Percentiles rank a stretch among this genome's conserved stretches.
Evolutionary conservation across 2,329 filamentous ascomycete species (phyloP).

Genomic region (Aspergillus flavus): DNA sequence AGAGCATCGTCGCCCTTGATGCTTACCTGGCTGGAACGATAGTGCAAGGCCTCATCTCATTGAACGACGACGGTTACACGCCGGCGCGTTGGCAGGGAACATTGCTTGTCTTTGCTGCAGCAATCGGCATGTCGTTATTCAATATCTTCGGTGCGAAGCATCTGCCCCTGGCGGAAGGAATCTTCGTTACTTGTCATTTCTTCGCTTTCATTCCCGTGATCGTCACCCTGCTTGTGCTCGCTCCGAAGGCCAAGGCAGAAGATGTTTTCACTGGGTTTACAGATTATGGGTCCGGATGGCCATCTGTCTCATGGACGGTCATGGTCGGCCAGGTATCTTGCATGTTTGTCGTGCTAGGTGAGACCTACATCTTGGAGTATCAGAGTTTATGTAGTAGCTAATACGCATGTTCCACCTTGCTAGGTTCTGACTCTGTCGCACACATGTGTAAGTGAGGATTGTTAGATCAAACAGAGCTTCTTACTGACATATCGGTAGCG

Average conservation of each 20-base stretch:
- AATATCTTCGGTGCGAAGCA: slow-evolving; percentile 3
- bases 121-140: not conserved
- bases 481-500: not conserved
- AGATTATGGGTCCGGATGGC: slow-evolving; percentile 3
- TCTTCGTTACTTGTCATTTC: slow-evolving; percentile 3
- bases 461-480: not conserved
- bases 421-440: slow-evolving; percentile 4
- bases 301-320: not conserved
- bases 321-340: slow-evolving; percentile 4
- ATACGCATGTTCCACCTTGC: not conserved
- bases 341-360: slow-evolving; percentile 7
- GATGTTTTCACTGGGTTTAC: slow-evolving; percentile 5
- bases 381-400: not conserved
- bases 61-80: not conserved
- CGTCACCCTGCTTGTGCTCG: not conserved
- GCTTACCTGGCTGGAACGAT: slow-evolving; percentile 4
- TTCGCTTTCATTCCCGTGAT: not conserved
- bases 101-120: not conserved
- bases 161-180: not conserved
- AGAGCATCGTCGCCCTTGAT: not conserved
- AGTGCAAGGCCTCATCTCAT: not conserved
- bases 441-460: slow-evolving; percentile 2
- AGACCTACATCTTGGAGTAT: not conserved
- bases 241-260: not conserved
- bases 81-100: slow-evolving; percentile 5